A percentile compares a stretch with the other conserved stretches of the same genome.
These are phyloP conservation scores for Chalciporus pseudorubinellus DNA, from an alignment of 768 basidiomycete species.

Conservation along the genomic window DNA sequence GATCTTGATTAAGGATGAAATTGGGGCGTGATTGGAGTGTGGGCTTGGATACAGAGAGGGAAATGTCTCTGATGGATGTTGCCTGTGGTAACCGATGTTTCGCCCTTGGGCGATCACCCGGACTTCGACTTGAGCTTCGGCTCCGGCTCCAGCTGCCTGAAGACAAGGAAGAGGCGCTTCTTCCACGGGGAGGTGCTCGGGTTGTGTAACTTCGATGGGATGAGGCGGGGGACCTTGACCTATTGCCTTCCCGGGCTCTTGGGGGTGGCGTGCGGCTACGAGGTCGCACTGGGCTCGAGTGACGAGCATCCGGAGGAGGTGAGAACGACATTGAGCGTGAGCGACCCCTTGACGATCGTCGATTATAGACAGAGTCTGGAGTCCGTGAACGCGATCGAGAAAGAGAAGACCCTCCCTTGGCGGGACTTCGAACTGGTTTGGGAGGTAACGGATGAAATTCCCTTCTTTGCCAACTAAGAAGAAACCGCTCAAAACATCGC, in stretches of 20 bases:
- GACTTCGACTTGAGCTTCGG: conserved; percentile 51
- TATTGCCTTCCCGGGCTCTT: conserved; percentile 30
- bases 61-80: conserved; percentile 37
- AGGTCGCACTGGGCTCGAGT: conserved; percentile 45
- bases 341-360: conserved; percentile 60
- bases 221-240: conserved; percentile 41
- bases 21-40: conserved; percentile 22
- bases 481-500: conserved; percentile 6
- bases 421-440: conserved; percentile 34
- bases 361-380: conserved; percentile 64
- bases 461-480: conserved; percentile 63
- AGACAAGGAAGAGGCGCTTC: conserved; percentile 54
- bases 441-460: conserved; percentile 45
- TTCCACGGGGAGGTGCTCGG: conserved; percentile 35
- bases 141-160: conserved; percentile 58
- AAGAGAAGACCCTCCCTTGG: conserved; percentile 43
- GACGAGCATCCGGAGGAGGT: conserved; percentile 55
- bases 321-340: conserved; percentile 62
- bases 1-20: conserved; percentile 19
- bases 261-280: conserved; percentile 52
- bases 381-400: conserved; percentile 54
- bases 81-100: conserved; percentile 63
- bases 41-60: conserved; percentile 33
- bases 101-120: conserved; percentile 47
- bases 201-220: conserved; percentile 41